Evolutionary conservation across 2,329 filamentous ascomycete species (phyloP), one percentile per base, ranked within the genome.

Genomic region (Alternaria angustiovoidea): DNA sequence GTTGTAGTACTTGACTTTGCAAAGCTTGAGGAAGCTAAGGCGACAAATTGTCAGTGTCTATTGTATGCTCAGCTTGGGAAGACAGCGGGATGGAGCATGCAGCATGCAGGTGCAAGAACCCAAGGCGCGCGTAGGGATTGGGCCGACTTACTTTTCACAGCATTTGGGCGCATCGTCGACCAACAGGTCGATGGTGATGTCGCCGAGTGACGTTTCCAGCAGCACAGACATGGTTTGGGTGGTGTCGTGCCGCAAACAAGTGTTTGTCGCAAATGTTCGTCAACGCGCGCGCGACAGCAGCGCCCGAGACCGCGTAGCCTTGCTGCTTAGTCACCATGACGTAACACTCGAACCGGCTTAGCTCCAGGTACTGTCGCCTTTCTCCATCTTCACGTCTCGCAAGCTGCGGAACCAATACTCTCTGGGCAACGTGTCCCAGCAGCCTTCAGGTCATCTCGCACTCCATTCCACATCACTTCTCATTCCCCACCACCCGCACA

Each of bases 1-100:
- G 83, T 98, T 98, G 88, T 97, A 99, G 83, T 98, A 99, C 83
- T 97, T 99, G 81, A 93, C 85, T 82, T 98, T 98, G 88, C 95
- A 97, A 71, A 99, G 91, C 85, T 99, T 98, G 58, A 99, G 84
- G 79, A 99, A 98, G 85, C 93, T 96, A 74, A 68, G 60, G 69
- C 47, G 69, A 70, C 73, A 74, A 79, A 67, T 73, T 83, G 83
- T 88, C 83, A 84, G 83, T 82, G 73, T 75, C 74, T 81, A 68
- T 72, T 64, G 60, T 70, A 68, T 78, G 77, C 83, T 90, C 83
- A 89, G 87, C 82, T 76, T 80, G 75, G 65, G 69, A 69, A 65
- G 69, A 73, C 67, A 64, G 72, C 64, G 65, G 64, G 60, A 64
- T 57, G 51, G 52, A 55, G 63, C 64, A 64, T 69, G 65, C 57